phyloP scores from a whole-genome alignment of 805 yeast species.

The Metschnikowia amazonensis region DNA sequence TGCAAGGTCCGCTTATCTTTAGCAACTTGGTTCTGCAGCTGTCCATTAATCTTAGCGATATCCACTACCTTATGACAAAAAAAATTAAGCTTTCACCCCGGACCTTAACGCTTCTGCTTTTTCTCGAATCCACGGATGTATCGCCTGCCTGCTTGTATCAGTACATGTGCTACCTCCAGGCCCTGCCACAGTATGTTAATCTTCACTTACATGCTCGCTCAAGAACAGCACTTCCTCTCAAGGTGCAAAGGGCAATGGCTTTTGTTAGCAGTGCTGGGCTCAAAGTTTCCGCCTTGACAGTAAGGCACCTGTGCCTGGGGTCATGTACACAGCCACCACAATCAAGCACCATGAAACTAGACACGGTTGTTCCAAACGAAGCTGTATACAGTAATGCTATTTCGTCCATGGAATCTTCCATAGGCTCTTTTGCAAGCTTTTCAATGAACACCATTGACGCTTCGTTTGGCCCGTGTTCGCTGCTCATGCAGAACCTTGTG shows the following conservation, averaged over 20 bases:
- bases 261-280: neutral
- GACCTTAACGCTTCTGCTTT: conserved; percentile 2
- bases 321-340: neutral
- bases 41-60: conserved; percentile 12
- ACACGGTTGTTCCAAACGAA: neutral
- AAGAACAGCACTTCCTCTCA: neutral
- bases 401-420: too few relatives aligned
- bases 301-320: conserved; percentile 1
- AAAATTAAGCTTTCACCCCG: conserved; percentile 8
- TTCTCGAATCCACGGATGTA: conserved; percentile 7
- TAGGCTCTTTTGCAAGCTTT: too few relatives aligned
- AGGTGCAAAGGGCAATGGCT: neutral
- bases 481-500: conserved; percentile 13
- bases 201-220: neutral
- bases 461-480: neutral
- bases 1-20: conserved; percentile 10
- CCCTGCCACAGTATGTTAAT: conserved; percentile 11
- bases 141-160: conserved; percentile 13
- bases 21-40: conserved; percentile 11
- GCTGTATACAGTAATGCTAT: too few relatives aligned
- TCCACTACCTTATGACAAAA: conserved; percentile 19
- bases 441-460: neutral
- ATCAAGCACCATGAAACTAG: neutral
- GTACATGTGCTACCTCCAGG: conserved; percentile 15
- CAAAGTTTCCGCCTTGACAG: neutral